Conservation (phyloP, 2,329 filamentous ascomycete species). For the Chlorencoelia australis region DNA sequence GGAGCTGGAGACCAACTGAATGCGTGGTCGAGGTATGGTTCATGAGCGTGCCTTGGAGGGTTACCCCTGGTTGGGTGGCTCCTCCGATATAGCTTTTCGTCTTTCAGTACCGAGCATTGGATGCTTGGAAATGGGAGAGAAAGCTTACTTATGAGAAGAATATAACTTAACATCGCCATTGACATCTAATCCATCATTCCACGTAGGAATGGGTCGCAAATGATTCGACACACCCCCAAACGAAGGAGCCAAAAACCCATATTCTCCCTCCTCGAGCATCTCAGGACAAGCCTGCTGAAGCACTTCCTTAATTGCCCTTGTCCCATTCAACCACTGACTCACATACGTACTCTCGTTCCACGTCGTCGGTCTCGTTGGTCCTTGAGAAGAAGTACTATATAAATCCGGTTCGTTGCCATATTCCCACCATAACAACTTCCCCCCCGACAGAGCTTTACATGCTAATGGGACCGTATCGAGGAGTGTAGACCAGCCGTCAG, state of each 20-base stretch:
- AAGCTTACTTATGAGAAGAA: constrained; percentile 47
- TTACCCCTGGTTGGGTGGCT: constrained; percentile 48
- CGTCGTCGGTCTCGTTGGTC: constrained; percentile 37
- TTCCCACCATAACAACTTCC: constrained; percentile 46
- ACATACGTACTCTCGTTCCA: constrained; percentile 49
- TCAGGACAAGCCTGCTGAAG: constrained; percentile 41
- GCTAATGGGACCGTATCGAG: constrained; percentile 44
- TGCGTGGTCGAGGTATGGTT: constrained; percentile 46
- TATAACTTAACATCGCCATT: constrained; percentile 42
- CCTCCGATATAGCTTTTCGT: constrained; percentile 48
- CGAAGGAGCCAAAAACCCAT: constrained; percentile 47
- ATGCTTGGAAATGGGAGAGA: not conserved
- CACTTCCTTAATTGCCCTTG: constrained; percentile 36
- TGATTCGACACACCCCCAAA: constrained; percentile 43
- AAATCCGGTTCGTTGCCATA: constrained; percentile 57
- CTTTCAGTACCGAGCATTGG: constrained; percentile 6
- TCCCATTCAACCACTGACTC: constrained; percentile 47
- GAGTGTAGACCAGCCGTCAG: constrained; percentile 40
- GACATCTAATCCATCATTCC: constrained; percentile 41
- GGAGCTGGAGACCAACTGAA: constrained; percentile 35
- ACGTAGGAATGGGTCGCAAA: constrained; percentile 40
- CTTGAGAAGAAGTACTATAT: constrained; percentile 41
- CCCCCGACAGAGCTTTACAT: constrained; percentile 43
- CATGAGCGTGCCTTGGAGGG: constrained; percentile 51
- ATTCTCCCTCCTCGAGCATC: constrained; percentile 31